Percentiles rank a stretch among this genome's conserved stretches.
phyloP scores from a whole-genome alignment of 2,329 filamentous ascomycete genomes.

The Chaetomium sp. region DNA sequence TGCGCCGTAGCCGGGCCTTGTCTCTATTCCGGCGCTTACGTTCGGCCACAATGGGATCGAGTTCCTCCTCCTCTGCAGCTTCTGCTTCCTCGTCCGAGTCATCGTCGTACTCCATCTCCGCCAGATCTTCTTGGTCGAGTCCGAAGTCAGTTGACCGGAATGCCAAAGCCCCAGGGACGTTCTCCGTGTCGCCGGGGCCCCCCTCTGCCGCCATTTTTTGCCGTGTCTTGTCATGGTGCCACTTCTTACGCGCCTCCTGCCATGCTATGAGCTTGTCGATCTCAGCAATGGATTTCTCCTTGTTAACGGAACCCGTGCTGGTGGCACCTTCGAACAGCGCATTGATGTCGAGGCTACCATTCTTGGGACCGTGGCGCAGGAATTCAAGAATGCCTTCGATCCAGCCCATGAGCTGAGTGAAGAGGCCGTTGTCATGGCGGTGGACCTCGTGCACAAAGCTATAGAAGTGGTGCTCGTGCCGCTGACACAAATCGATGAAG shows the following conservation, averaged over 20 bases:
- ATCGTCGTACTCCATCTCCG: slow-evolving; percentile 78
- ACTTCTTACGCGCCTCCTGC: slow-evolving; percentile 94
- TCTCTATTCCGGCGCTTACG: slow-evolving; percentile 67
- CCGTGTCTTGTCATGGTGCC: slow-evolving; percentile 94
- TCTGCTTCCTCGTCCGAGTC: slow-evolving; percentile 55
- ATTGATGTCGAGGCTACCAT: slow-evolving; percentile 89
- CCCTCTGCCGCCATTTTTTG: slow-evolving; percentile 97
- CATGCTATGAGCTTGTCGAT: slow-evolving; percentile 83
- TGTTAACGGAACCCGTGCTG: slow-evolving; percentile 61
- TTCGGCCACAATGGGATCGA: slow-evolving; percentile 85
- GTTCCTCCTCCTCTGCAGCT: slow-evolving; percentile 67
- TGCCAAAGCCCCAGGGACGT: slow-evolving; percentile 46
- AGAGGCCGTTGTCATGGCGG: slow-evolving; percentile 91
- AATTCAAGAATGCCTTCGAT: slow-evolving; percentile 94
- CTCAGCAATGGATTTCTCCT: slow-evolving; percentile 65
- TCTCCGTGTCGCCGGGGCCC: slow-evolving; percentile 39
- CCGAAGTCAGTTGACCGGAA: slow-evolving; percentile 87
- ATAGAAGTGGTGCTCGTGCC: slow-evolving; percentile 96
- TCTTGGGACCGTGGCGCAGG: slow-evolving; percentile 75
- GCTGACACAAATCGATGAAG: slow-evolving; percentile 92
- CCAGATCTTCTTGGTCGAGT: slow-evolving; percentile 75
- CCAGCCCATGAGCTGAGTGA: slow-evolving; percentile 95
- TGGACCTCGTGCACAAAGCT: slow-evolving; percentile 99
- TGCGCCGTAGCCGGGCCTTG: slow-evolving; percentile 72
- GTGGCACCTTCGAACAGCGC: slow-evolving; percentile 79